A percentile compares a stretch with the other conserved stretches of the same genome.
Evolutionary conservation across 2,329 filamentous ascomycete genomes (phyloP).

Genomic region (Samsoniella hepiali): DNA sequence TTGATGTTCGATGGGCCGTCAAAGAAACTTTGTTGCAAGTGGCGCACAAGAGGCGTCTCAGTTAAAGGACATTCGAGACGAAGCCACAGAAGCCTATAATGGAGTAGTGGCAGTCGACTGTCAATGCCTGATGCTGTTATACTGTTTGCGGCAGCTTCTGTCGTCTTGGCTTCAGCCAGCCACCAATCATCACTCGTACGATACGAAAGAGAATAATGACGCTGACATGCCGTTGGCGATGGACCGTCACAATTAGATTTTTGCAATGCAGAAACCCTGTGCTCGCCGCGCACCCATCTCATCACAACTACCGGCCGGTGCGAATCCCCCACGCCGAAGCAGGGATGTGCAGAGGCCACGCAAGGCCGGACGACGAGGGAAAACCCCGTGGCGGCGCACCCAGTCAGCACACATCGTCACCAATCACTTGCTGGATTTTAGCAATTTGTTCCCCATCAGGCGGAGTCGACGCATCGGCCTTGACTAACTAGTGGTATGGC

Average conservation of each 20-base stretch:
- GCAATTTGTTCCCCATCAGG: not conserved
- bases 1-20: no score
- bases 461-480: not conserved
- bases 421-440: not conserved
- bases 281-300: no score
- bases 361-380: no score
- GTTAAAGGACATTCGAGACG: no score
- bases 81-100: no score
- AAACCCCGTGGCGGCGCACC: not conserved
- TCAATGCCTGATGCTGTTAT: no score
- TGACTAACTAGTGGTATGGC: not conserved
- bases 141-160: not conserved
- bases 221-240: not conserved
- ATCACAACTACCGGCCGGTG: no score
- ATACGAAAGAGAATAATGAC: not conserved
- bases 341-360: not conserved
- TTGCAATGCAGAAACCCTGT: no score
- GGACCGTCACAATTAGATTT: no score
- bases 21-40: no score
- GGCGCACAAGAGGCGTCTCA: not conserved
- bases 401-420: not conserved
- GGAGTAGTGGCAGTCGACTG: not conserved
- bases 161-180: not conserved
- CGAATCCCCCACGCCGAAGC: no score
- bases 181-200: not conserved